phyloP scores from a whole-genome alignment of 169 alveolate genomes.

The Plasmodium vivax region DNA sequence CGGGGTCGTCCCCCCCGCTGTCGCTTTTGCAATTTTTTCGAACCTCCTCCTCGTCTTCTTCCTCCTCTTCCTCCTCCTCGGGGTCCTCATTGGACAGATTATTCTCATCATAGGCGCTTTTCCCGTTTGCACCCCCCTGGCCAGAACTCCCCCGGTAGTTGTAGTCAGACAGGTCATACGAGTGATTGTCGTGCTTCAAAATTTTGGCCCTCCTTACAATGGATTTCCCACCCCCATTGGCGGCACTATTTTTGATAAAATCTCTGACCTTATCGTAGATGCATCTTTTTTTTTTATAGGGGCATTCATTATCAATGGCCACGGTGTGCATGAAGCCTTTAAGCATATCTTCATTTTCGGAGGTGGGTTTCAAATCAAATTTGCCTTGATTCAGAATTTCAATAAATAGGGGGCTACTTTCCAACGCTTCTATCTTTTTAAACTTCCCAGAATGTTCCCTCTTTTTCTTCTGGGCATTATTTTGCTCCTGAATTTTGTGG shows the following conservation, averaged over 20 bases:
- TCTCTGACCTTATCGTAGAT: slow-evolving; percentile 73
- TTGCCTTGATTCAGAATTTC: slow-evolving; percentile 63
- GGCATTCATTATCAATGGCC: slow-evolving; percentile 73
- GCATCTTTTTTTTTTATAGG: slow-evolving; percentile 75
- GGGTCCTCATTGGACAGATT: slow-evolving; percentile 15
- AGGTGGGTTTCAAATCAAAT: slow-evolving; percentile 73
- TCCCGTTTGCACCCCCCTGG: slow-evolving; percentile 14
- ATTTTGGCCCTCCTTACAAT: slow-evolving; percentile 28
- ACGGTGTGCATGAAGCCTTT: slow-evolving; percentile 66
- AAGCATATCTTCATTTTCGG: slow-evolving; percentile 58
- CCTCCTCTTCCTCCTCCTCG: slow-evolving; percentile 13
- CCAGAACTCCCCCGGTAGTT: not conserved
- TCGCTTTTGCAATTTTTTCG: not conserved
- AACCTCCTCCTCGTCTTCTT: slow-evolving; percentile 50
- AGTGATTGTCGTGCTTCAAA: not conserved
- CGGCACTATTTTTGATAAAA: slow-evolving; percentile 19
- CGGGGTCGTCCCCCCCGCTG: slow-evolving; percentile 16
- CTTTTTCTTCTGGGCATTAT: slow-evolving; percentile 45
- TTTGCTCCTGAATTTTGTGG: slow-evolving; percentile 62
- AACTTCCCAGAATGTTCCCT: slow-evolving; percentile 70
- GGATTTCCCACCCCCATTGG: slow-evolving; percentile 18
- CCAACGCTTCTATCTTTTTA: slow-evolving; percentile 66
- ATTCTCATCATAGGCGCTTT: slow-evolving; percentile 18
- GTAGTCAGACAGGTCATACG: not conserved
- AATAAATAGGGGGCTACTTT: slow-evolving; percentile 57